phyloP scores from a whole-genome alignment of 2,329 filamentous ascomycete genomes.

The Sclerotinia minor region DNA sequence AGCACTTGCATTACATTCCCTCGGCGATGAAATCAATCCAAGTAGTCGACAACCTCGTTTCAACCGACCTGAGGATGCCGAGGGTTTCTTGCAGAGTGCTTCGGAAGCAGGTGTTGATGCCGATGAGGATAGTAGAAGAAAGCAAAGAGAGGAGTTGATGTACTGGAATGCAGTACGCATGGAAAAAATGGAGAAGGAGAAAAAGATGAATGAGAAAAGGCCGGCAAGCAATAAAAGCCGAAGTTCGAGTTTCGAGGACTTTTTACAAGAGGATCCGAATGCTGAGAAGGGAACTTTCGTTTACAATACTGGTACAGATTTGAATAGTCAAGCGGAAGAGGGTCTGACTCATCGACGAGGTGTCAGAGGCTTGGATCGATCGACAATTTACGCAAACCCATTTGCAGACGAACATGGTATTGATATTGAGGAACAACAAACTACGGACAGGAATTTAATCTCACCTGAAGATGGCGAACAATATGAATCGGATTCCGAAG shows the following conservation, averaged over 20 bases:
- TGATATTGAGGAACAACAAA: slow-evolving; percentile 47
- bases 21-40: slow-evolving; percentile 56
- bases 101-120: slow-evolving; percentile 56
- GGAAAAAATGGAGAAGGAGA: slow-evolving; percentile 48
- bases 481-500: slow-evolving; percentile 60
- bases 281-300: slow-evolving; percentile 58
- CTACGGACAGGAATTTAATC: slow-evolving; percentile 42
- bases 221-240: slow-evolving; percentile 37
- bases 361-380: slow-evolving; percentile 47
- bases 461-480: slow-evolving; percentile 38
- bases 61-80: slow-evolving; percentile 66
- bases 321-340: slow-evolving; percentile 44
- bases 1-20: slow-evolving; percentile 58
- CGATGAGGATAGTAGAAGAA: slow-evolving; percentile 60
- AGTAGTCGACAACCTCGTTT: slow-evolving; percentile 52
- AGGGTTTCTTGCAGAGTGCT: slow-evolving; percentile 59
- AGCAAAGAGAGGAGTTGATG: slow-evolving; percentile 64
- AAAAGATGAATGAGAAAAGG: slow-evolving; percentile 32
- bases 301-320: slow-evolving; percentile 57
- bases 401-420: slow-evolving; percentile 48
- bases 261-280: slow-evolving; percentile 52
- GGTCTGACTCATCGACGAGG: slow-evolving; percentile 49
- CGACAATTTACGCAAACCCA: slow-evolving; percentile 56
- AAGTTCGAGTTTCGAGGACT: slow-evolving; percentile 55
- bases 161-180: slow-evolving; percentile 63